phyloP scores from a whole-genome alignment of 2,329 filamentous ascomycete genomes.

The Hypoxylon sp. region DNA sequence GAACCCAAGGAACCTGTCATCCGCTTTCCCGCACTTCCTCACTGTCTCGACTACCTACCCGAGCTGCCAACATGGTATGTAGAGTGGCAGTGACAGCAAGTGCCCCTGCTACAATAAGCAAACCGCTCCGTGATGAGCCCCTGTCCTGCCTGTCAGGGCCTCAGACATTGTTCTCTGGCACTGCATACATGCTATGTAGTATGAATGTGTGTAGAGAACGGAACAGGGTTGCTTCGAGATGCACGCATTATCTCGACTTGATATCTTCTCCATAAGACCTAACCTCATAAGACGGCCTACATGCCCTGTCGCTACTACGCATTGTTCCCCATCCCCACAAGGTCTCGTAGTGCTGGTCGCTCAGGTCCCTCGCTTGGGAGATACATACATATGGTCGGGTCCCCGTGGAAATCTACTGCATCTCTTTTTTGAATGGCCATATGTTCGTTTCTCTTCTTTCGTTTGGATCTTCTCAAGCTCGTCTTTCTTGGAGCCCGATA shows the following conservation, averaged over 20 bases:
- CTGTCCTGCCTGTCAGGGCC: not conserved
- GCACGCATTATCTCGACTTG: constrained; percentile 21
- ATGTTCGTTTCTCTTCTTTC: constrained; percentile 23
- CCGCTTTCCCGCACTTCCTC: too few species aligned
- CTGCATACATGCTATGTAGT: too few species aligned
- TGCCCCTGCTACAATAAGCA: constrained; percentile 7
- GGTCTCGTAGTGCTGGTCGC: constrained; percentile 18
- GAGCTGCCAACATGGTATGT: too few species aligned
- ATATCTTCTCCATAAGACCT: constrained; percentile 22
- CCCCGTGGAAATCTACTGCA: constrained; percentile 6
- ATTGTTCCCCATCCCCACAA: constrained; percentile 27
- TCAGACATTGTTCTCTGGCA: constrained; percentile 9
- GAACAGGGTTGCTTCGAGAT: constrained; percentile 27
- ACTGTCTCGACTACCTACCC: too few species aligned
- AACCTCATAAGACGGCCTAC: constrained; percentile 17
- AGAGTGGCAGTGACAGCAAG: not conserved
- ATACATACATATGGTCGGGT: constrained; percentile 25
- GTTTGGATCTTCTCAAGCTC: constrained; percentile 18
- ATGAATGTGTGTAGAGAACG: too few species aligned
- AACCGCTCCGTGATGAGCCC: constrained; percentile 9
- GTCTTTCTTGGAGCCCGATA: constrained; percentile 36
- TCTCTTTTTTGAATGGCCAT: constrained; percentile 16
- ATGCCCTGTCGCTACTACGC: constrained; percentile 4
- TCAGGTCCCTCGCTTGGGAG: not conserved
- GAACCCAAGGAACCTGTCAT: not conserved